Percentiles rank a stretch among this genome's conserved stretches.
Conservation (phyloP, 495 filamentous ascomycete species). For the Penicillium salamii region DNA sequence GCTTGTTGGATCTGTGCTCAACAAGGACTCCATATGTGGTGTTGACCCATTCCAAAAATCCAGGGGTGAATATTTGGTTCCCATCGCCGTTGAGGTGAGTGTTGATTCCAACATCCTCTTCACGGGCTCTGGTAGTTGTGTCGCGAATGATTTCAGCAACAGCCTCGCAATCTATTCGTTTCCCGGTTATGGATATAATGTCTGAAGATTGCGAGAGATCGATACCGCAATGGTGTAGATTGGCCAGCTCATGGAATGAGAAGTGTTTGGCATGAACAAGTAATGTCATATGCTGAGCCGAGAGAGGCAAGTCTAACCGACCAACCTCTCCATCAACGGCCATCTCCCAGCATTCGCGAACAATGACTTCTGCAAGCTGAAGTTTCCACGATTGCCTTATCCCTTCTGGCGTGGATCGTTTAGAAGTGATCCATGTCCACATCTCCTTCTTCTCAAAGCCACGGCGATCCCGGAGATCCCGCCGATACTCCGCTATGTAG, state of each 20-base stretch:
- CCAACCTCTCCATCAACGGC: slow-evolving; percentile 36
- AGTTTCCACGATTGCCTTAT: slow-evolving; percentile 26
- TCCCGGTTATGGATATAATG: slow-evolving; percentile 43
- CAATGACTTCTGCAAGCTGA: slow-evolving; percentile 34
- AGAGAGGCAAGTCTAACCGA: slow-evolving; percentile 39
- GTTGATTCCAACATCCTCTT: slow-evolving; percentile 25
- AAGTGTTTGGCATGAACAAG: slow-evolving; percentile 32
- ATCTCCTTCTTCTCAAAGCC: neutral
- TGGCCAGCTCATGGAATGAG: slow-evolving; percentile 44
- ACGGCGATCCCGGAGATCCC: no score
- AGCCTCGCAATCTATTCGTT: slow-evolving; percentile 32
- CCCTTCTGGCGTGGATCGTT: slow-evolving; percentile 15
- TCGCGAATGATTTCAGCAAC: slow-evolving; percentile 42
- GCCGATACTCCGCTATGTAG: slow-evolving; percentile 18
- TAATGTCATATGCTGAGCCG: slow-evolving; percentile 21
- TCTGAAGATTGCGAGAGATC: slow-evolving; percentile 34
- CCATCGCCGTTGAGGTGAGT: slow-evolving; percentile 2
- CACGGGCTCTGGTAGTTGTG: slow-evolving; percentile 31
- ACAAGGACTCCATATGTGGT: slow-evolving; percentile 29
- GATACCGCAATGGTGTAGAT: slow-evolving; percentile 38
- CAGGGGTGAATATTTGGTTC: slow-evolving; percentile 12
- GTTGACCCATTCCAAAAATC: slow-evolving; percentile 36
- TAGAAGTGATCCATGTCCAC: slow-evolving; percentile 30
- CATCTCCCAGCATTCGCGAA: slow-evolving; percentile 45
- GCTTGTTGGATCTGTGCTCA: slow-evolving; percentile 11